Evolutionary conservation across 768 basidiomycete genomes (phyloP).

Genomic region (Leccinum sublutescens): DNA sequence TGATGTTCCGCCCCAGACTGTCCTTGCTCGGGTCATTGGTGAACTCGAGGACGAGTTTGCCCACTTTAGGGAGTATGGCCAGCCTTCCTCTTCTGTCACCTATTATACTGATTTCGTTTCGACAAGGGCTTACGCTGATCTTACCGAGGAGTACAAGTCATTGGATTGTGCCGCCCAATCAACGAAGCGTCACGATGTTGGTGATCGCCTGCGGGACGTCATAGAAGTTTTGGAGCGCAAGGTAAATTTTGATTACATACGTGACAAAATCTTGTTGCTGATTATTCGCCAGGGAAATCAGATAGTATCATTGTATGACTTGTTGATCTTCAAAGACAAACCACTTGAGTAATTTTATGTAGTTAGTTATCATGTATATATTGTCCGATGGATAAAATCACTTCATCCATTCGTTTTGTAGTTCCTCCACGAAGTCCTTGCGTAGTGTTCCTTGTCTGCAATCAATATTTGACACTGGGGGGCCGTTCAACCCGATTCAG

Average conservation of each 20-base stretch:
- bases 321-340: slow-evolving; percentile 75
- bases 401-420: background rate
- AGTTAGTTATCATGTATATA: slow-evolving; percentile 4
- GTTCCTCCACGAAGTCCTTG: background rate
- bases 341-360: slow-evolving; percentile 26
- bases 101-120: slow-evolving; percentile 9
- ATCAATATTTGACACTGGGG: background rate
- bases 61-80: slow-evolving; percentile 85
- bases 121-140: slow-evolving; percentile 81
- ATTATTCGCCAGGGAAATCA: slow-evolving; percentile 71
- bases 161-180: slow-evolving; percentile 86
- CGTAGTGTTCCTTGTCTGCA: background rate
- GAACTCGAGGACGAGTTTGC: slow-evolving; percentile 95
- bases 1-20: slow-evolving; percentile 79
- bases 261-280: background rate
- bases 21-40: slow-evolving; percentile 75
- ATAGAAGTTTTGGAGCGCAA: slow-evolving; percentile 91
- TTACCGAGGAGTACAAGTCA: slow-evolving; percentile 89
- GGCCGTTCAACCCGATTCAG: too few species aligned
- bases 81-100: background rate
- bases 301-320: slow-evolving; percentile 86
- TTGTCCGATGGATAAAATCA: background rate
- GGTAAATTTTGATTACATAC: slow-evolving; percentile 42
- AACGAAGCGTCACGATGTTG: slow-evolving; percentile 79
- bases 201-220: slow-evolving; percentile 85